These are phyloP conservation scores for Ambrosia hybrid DNA, from an alignment of 140 eudicot genomes.

Conservation along the genomic window DNA sequence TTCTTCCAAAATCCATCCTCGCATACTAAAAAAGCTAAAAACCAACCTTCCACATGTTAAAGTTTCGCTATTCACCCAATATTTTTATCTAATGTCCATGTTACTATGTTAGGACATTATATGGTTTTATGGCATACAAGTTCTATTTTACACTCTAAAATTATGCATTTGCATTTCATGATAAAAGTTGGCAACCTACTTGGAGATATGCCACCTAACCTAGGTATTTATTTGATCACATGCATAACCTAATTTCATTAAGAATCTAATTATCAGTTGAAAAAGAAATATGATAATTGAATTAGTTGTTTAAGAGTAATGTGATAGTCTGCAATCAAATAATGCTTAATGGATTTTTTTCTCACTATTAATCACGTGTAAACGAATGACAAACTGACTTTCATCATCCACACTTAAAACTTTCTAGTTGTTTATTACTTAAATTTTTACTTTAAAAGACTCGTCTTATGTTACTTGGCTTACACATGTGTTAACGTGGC, in stretches of 20 bases:
- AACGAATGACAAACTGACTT: too few relatives aligned
- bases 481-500: too few relatives aligned
- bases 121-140: background rate
- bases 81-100: conserved; percentile 12
- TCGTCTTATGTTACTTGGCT: too few relatives aligned
- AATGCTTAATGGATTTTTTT: background rate
- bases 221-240: background rate
- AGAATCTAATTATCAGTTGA: background rate
- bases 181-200: background rate
- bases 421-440: background rate
- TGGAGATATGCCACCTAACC: background rate
- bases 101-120: background rate
- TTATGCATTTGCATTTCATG: background rate
- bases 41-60: conserved; percentile 9
- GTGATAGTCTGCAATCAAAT: background rate
- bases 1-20: conserved; percentile 15
- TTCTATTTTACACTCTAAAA: background rate
- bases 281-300: background rate
- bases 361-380: background rate
- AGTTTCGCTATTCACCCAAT: conserved; percentile 3
- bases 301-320: background rate
- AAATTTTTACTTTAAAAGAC: too few relatives aligned
- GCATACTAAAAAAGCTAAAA: background rate
- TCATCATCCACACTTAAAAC: background rate
- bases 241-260: too few relatives aligned